These are phyloP conservation scores for Agastache rugosa DNA, from an alignment of 257 asterid species.

Conservation along the genomic window DNA sequence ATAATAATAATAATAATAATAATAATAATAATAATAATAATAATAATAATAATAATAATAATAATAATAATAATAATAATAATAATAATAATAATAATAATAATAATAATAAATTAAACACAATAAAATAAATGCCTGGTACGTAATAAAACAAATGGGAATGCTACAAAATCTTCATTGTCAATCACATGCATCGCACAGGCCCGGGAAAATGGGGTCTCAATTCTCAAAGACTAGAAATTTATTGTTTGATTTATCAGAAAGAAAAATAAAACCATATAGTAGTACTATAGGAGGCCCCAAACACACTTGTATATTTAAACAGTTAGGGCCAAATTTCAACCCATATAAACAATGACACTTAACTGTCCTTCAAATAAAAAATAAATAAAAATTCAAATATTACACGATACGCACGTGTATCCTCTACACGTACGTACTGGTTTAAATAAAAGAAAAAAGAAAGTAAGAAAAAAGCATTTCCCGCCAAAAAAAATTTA, in stretches of 20 bases:
- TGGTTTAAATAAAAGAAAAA: neutral
- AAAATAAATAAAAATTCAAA: constrained; percentile 11
- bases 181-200: constrained; percentile 75
- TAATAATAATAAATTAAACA: no score
- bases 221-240: neutral
- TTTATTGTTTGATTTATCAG: constrained; percentile 27
- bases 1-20: no score
- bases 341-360: constrained; percentile 36
- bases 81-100: no score
- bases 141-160: constrained; percentile 71
- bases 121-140: neutral
- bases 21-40: no score
- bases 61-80: no score
- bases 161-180: constrained; percentile 71
- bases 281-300: constrained; percentile 54
- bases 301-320: constrained; percentile 53
- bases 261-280: neutral
- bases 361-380: neutral
- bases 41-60: no score
- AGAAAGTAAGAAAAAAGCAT: neutral
- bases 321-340: constrained; percentile 42
- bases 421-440: constrained; percentile 46
- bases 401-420: constrained; percentile 37
- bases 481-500: constrained; percentile 63
- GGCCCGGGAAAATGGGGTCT: constrained; percentile 30